Conservation (phyloP, 129 eudicot species). For the Scalesia atractyloides region DNA sequence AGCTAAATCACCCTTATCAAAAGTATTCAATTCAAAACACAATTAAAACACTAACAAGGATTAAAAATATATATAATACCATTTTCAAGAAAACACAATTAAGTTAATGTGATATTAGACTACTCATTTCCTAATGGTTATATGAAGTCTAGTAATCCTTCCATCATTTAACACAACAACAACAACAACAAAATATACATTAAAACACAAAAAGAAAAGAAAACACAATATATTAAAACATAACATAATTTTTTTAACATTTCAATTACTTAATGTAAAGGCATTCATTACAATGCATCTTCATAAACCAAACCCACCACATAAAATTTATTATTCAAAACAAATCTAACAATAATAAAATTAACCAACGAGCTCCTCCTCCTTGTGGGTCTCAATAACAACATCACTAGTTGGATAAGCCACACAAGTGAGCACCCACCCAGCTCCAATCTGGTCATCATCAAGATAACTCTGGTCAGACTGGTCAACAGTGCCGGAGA, state of each 20-base stretch:
- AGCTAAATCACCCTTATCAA: no score
- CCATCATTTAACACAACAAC: no score
- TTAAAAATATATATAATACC: no score
- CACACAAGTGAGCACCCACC: constrained; percentile 79
- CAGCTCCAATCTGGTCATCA: constrained; percentile 52
- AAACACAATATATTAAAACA: neutral
- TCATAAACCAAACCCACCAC: neutral
- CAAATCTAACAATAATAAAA: neutral
- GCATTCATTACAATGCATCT: neutral
- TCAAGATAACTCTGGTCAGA: constrained; percentile 60
- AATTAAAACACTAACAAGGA: no score
- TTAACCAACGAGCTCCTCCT: constrained; percentile 54
- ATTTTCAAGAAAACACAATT: no score
- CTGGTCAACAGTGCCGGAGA: constrained; percentile 63
- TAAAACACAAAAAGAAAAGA: neutral
- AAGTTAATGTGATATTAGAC: no score
- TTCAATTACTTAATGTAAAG: neutral
- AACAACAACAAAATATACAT: no score
- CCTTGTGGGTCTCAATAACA: constrained; percentile 83
- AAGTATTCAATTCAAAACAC: no score
- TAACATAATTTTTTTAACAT: neutral
- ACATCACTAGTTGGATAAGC: constrained; percentile 62
- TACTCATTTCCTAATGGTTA: no score
- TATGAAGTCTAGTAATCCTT: no score
- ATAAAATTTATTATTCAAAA: neutral